Evolutionary conservation across 306 rosid genomes (phyloP).

Genomic region (Lotus japonicus): DNA sequence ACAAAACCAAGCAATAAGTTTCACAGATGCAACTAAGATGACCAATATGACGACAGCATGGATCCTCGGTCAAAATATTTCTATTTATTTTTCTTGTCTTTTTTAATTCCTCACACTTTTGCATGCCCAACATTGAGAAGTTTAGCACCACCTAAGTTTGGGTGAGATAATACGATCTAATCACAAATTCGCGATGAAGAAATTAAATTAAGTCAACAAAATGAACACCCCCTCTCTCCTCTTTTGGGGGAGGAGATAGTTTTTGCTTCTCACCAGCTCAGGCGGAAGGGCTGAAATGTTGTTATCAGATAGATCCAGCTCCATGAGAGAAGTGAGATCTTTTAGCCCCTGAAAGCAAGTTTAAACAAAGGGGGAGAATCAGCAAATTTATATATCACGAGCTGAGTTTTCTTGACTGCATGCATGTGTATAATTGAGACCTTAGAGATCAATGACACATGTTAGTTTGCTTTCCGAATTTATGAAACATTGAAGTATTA

Average conservation of each 20-base stretch:
- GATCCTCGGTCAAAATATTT: background rate
- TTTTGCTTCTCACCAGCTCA: constrained; percentile 62
- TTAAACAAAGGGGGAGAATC: background rate
- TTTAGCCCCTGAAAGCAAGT: constrained; percentile 59
- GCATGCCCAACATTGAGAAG: background rate
- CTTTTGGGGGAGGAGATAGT: background rate
- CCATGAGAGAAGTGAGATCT: constrained; percentile 56
- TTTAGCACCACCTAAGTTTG: background rate
- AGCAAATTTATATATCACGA: background rate
- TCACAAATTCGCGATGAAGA: background rate
- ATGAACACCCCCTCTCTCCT: background rate
- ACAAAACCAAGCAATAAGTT: background rate
- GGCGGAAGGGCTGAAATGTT: constrained; percentile 75
- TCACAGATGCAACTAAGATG: background rate
- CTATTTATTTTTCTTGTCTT: background rate
- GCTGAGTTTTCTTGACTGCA: background rate
- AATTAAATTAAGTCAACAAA: constrained; percentile 4
- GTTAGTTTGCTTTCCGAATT: background rate
- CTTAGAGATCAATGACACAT: constrained; percentile 9
- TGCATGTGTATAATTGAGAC: background rate
- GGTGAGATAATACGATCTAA: background rate
- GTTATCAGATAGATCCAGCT: constrained; percentile 83
- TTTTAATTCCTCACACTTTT: background rate
- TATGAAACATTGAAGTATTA: background rate
- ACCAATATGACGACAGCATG: background rate